Percentiles rank a stretch among this genome's conserved stretches.
phyloP scores from a whole-genome alignment of 2,329 filamentous ascomycete species.

The Thyridium curvatum region DNA sequence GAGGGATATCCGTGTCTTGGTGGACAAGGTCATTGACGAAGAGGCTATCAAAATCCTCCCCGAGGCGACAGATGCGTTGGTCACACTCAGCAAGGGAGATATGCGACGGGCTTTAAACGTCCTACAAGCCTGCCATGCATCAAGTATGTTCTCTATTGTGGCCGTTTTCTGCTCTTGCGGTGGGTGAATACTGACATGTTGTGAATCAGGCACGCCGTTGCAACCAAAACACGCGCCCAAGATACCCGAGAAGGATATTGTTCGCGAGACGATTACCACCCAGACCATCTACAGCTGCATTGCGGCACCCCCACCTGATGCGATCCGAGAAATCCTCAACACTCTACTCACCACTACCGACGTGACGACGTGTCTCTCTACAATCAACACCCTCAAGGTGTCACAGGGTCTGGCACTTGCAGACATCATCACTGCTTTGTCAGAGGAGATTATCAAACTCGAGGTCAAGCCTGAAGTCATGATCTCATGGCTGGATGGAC shows the following conservation, averaged over 20 bases:
- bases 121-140: constrained; percentile 92
- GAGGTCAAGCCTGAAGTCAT: constrained; percentile 83
- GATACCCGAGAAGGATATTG: constrained; percentile 56
- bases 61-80: constrained; percentile 76
- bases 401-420: constrained; percentile 83
- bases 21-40: constrained; percentile 84
- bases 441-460: constrained; percentile 74
- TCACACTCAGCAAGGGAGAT: constrained; percentile 85
- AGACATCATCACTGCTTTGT: constrained; percentile 83
- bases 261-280: constrained; percentile 75
- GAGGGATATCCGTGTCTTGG: constrained; percentile 72
- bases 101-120: constrained; percentile 95
- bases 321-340: constrained; percentile 76
- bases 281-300: constrained; percentile 98
- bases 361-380: constrained; percentile 81
- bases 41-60: constrained; percentile 78
- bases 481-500: constrained; percentile 83
- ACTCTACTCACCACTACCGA: constrained; percentile 81
- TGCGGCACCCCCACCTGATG: constrained; percentile 84
- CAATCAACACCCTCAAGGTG: constrained; percentile 81
- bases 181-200: background rate
- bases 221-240: constrained; percentile 54
- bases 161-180: background rate
- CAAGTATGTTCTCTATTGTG: constrained; percentile 47
- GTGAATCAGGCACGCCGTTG: constrained; percentile 56